Base-by-base conservation (phyloP, 257 asterid genomes). In the Solanum tarapatanum region DNA sequence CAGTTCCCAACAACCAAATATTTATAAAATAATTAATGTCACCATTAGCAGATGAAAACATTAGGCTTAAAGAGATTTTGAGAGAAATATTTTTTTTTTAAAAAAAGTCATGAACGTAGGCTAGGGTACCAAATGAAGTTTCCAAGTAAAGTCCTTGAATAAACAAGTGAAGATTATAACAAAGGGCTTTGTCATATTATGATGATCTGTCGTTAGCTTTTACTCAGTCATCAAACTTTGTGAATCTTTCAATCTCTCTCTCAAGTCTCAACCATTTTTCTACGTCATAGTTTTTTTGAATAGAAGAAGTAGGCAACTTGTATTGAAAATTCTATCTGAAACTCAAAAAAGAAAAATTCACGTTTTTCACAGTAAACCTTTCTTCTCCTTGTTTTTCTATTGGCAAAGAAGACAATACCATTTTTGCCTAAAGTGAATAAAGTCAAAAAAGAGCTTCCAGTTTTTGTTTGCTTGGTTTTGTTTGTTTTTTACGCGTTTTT, bases 121-220 rank as follows among this genome's bases (percentile, higher is more conserved):
- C 51, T 41, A 84, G 87, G 62, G 82, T 43, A 69, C 35, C 24
- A 64, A 64, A 62, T 23, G 72, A 48, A 84, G 23, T 86, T 88
- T 87, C 91, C 87, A 84, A 77, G 89, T 17, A 76, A 85, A 33
- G 26, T 84, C 87, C 39, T 82, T 35, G 17, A 84, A 77, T 33
- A 70, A 70, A 32, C 79, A 32, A 72, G 24, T 32, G 64, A 37
- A 80, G 72, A 88, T 51, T 26, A 75, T 37, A 62, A 41, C 36
- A 68, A 64, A 64, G 9, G 72, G 48, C 51, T 28, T 55, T 88
- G 32, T 83, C 91, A 90, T 88, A 87, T 87, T 5, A 0, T 45
- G 4, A 37, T 23, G 73, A 84, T 72, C 82, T 70, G 93, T 87
- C 76, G 64, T 84, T 80, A 11, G 17, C 43, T 82, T 82, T 82